Base-by-base conservation (phyloP, 2,329 filamentous ascomycete genomes). In the Aspergillus vadensis region DNA sequence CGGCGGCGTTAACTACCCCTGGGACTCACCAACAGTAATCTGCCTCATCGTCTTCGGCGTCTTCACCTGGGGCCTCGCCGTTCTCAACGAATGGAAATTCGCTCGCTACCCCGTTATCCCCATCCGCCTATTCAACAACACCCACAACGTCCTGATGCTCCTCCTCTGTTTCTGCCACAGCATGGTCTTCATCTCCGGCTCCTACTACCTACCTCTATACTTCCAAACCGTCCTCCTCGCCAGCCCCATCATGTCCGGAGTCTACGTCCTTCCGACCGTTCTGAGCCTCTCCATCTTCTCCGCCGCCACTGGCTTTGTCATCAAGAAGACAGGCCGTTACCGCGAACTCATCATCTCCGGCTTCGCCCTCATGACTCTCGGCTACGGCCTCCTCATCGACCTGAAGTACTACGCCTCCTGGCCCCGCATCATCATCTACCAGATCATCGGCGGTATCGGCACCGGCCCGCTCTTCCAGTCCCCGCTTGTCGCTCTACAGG, bases 131-230 rank as follows among this genome's bases (percentile, higher is more conserved):
- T 95, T 96, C 79, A 81, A 80, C 36, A 82, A 85, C 48, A 76
- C 81, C 38, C 88, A 86, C 30, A 92, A 91, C 72, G 70, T 89
- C 30, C 86, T 89, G 8, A 81, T 86, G 2, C 85, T 92, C 14
- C 75, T 78, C 2, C 81, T 90, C 47, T 88, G 87, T 66, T 91
- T 92, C 77, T 83, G 85, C 63, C 91, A 96, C 73, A 88, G 88
- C 48, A 85, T 88, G 66, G 86, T 90, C 65, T 94, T 94, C 80
- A 92, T 94, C 70, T 85, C 88, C 0, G 86, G 85, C 30, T 86
- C 85, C 63, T 96, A 94, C 81, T 96, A 90, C 78, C 81, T 96
- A 4, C 91, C 91, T 0, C 82, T 96, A 2, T 97, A 96, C 80
- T 94, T 92, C 77, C 91, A 96, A 76, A 85, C 88, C 55, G 87